Base-by-base conservation (phyloP, 1,284 basidiomycete species). In the Xerocomus nothofagi region DNA sequence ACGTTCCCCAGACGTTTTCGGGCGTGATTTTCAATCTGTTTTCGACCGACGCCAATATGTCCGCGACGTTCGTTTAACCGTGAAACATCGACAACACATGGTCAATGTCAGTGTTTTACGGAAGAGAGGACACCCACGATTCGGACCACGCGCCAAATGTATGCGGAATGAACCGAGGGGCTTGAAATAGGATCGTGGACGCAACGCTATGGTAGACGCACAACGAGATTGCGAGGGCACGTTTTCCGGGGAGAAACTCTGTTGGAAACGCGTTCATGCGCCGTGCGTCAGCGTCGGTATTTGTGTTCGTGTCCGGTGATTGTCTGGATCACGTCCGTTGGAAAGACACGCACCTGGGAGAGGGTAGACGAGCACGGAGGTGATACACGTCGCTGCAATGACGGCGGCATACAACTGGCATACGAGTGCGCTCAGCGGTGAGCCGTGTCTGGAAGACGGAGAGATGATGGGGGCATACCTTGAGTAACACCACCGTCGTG, bases 161-260 rank as follows among this genome's bases (percentile, higher is more conserved):
- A 52, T 81, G 74, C 12, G 88, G 87, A 51, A 93, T 84, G 63
- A 93, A 87, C 21, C 88, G 81, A 1, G 88, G 88, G 1, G 86
- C 77, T 55, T 87, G 81, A 66, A 81, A 85, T 43, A 92, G 77
- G 34, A 91, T 70, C 0, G 88, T 89, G 1, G 88, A 89, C 32
- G 78, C 78, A 23, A 84, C 71, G 56, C 77, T 83, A 65, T 93
- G 91, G 66, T 92, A 92, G 11, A 91, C 61, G 51, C 86, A 83
- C 6, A 93, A 76, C 12, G 76, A 80, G 42, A 92, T 82, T 0
- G 87, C 90, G 3, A 90, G 70, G 0, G 88, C 91, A 15, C 90
- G 81, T 70, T 93, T 93, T 8, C 89, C 88, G 0, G 91, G 91
- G 4, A 92, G 71, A 67, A 88, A 91, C 59, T 93, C 90, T 44